Evolutionary conservation across 768 basidiomycete genomes (phyloP).

Genomic region (Amyloporia xantha): DNA sequence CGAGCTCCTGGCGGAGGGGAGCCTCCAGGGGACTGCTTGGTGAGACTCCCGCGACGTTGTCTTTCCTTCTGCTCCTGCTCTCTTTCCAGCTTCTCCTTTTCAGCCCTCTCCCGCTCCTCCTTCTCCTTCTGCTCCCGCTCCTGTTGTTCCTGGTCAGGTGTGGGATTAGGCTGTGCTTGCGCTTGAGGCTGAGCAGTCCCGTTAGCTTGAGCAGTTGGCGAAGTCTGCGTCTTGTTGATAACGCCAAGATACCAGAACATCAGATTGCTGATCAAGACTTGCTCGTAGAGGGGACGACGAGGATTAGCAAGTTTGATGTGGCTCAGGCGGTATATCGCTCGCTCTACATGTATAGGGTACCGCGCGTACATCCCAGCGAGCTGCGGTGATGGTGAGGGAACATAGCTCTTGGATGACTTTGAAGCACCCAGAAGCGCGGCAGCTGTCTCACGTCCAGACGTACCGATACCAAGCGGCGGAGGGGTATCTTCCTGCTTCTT

Average conservation of each 20-base stretch:
- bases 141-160: constrained; percentile 27
- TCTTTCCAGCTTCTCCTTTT: constrained; percentile 22
- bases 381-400: constrained; percentile 57
- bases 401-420: constrained; percentile 66
- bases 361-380: constrained; percentile 51
- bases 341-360: constrained; percentile 97
- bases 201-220: constrained; percentile 5
- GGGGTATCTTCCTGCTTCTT: constrained; percentile 79
- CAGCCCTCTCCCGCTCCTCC: constrained; percentile 32
- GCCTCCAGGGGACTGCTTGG: constrained; percentile 50
- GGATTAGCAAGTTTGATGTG: constrained; percentile 99
- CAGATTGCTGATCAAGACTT: constrained; percentile 86
- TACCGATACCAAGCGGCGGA: constrained; percentile 17
- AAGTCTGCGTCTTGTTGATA: constrained; percentile 76
- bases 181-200: constrained; percentile 9
- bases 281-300: constrained; percentile 92
- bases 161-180: constrained; percentile 14
- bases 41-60: constrained; percentile 49
- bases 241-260: constrained; percentile 99
- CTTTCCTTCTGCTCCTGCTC: constrained; percentile 37
- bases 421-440: constrained; percentile 80
- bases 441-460: constrained; percentile 73
- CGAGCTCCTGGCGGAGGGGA: constrained; percentile 42
- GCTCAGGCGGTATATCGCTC: constrained; percentile 93
- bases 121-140: constrained; percentile 33